Conservation (phyloP, 2,329 filamentous ascomycete genomes). For the Fusarium sp. region DNA sequence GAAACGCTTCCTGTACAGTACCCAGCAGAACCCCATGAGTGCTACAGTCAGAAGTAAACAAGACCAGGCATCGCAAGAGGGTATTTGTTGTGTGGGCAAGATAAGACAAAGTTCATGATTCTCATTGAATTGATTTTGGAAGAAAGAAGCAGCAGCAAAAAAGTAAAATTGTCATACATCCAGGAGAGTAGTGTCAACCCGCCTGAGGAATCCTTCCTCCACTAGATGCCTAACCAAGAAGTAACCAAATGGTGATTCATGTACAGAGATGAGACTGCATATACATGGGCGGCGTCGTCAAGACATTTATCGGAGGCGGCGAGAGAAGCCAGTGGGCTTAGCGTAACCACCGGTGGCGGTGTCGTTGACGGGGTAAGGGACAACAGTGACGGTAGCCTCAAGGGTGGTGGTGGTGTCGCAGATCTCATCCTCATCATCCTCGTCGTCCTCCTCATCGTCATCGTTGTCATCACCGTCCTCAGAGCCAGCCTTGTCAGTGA, state of each 20-base stretch:
- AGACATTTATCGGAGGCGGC: constrained; percentile 52
- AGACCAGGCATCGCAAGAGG: constrained; percentile 13
- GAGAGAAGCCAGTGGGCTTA: constrained; percentile 55
- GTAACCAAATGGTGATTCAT: constrained; percentile 43
- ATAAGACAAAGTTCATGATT: constrained; percentile 49
- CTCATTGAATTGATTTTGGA: constrained; percentile 50
- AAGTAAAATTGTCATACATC: constrained; percentile 49
- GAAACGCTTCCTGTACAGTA: constrained; percentile 21
- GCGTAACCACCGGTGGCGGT: constrained; percentile 54
- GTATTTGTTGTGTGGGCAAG: constrained; percentile 33
- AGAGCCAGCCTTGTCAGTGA: constrained; percentile 37
- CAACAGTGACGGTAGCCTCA: constrained; percentile 54
- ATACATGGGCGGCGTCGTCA: constrained; percentile 31
- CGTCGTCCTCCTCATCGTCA: constrained; percentile 41
- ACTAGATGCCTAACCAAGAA: constrained; percentile 45
- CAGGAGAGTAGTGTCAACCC: constrained; percentile 39
- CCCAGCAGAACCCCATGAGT: not conserved
- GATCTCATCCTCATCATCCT: constrained; percentile 37
- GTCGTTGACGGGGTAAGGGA: constrained; percentile 61
- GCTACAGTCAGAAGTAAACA: constrained; percentile 22
- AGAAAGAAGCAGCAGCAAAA: constrained; percentile 37
- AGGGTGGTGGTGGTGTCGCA: constrained; percentile 49
- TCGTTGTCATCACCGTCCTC: constrained; percentile 30
- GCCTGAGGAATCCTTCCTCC: constrained; percentile 34
- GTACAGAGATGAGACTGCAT: constrained; percentile 44